These are phyloP conservation scores for Pyricularia sp. DNA, from an alignment of 2,329 filamentous ascomycete species.

Conservation along the genomic window DNA sequence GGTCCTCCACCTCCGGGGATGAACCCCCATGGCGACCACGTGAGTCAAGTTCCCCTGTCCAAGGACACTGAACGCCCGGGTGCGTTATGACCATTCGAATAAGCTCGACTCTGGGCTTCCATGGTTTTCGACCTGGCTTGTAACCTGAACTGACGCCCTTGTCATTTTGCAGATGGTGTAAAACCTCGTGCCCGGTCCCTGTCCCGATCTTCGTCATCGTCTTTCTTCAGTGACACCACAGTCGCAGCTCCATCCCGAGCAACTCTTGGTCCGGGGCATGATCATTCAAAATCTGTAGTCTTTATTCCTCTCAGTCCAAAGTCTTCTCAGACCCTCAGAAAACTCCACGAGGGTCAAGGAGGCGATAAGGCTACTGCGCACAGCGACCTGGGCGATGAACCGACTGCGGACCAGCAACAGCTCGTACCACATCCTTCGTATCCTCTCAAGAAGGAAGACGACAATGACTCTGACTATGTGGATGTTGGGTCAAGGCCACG, in stretches of 20 bases:
- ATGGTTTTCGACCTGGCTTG: not conserved
- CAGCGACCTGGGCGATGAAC: not conserved
- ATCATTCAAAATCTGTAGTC: constrained; percentile 27
- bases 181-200: not conserved
- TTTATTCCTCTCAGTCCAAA: constrained; percentile 41
- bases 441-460: constrained; percentile 9
- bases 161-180: constrained; percentile 10
- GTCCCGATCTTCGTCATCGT: not conserved
- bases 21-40: constrained; percentile 10
- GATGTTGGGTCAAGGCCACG: constrained; percentile 5
- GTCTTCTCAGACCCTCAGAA: constrained; percentile 33
- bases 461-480: constrained; percentile 3
- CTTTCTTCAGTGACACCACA: not conserved
- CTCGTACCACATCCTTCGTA: constrained; percentile 12
- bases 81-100: constrained; percentile 8
- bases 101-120: not conserved
- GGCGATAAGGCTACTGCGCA: constrained; percentile 6
- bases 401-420: constrained; percentile 1
- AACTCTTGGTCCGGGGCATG: not conserved
- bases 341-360: constrained; percentile 27
- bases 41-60: constrained; percentile 11
- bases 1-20: not conserved
- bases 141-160: not conserved
- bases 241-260: not conserved
- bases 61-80: constrained; percentile 6